Evolutionary conservation across 1,139 yeast species (phyloP).

Genomic region (Yamadazyma blattariae): DNA sequence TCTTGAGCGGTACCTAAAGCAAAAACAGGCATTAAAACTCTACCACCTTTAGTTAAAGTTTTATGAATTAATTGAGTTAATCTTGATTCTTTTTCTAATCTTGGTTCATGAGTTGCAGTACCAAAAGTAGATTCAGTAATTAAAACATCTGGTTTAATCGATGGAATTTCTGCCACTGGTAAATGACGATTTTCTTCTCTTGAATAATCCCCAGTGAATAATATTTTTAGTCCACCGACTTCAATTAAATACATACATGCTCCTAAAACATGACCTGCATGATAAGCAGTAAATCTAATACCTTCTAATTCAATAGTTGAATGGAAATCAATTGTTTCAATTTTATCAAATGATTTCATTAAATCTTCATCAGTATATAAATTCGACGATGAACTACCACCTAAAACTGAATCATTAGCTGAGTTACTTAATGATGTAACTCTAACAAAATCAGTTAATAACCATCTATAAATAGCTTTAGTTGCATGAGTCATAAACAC

Average conservation of each 20-base stretch:
- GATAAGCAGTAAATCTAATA: slow-evolving; percentile 92
- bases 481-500: slow-evolving; percentile 99
- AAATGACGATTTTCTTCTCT: slow-evolving; percentile 94
- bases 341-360: slow-evolving; percentile 79
- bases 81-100: slow-evolving; percentile 78
- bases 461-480: slow-evolving; percentile 95
- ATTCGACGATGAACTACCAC: slow-evolving; percentile 36
- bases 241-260: slow-evolving; percentile 98
- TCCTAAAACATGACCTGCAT: slow-evolving; percentile 98
- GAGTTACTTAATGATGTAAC: slow-evolving; percentile 62
- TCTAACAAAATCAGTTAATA: slow-evolving; percentile 87
- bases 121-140: slow-evolving; percentile 97
- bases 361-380: slow-evolving; percentile 90
- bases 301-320: slow-evolving; percentile 94
- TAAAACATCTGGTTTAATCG: slow-evolving; percentile 80
- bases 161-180: slow-evolving; percentile 94
- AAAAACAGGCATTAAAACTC: slow-evolving; percentile 90
- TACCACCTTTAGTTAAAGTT: slow-evolving; percentile 84
- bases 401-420: slow-evolving; percentile 16
- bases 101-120: slow-evolving; percentile 93
- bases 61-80: slow-evolving; percentile 81
- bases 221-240: slow-evolving; percentile 83
- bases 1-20: slow-evolving; percentile 98
- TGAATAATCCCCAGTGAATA: slow-evolving; percentile 96
- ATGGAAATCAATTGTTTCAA: slow-evolving; percentile 93